Base-by-base conservation (phyloP, 352 stramenopile species). In the Phytopythium cucurbitacearum region DNA sequence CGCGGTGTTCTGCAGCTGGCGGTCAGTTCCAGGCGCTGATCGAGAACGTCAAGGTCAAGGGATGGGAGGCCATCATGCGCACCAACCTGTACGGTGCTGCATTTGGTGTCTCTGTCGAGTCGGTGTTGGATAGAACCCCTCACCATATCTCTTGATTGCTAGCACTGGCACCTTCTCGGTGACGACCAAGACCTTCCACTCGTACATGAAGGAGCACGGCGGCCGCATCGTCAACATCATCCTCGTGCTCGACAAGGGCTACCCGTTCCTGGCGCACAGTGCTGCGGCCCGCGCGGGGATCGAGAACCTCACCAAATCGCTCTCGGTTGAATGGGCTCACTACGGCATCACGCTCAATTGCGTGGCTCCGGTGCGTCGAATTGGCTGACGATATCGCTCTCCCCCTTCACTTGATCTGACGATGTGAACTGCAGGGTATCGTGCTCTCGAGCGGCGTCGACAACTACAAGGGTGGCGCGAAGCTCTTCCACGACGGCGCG, bases 201-300 rank as follows among this genome's bases (percentile, higher is more conserved):
- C 93, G 49, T 97, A 89, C 61, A 97, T 98, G 91, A 84, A 98
- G 48, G 59, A 97, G n/a, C 64, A 90, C 64, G 92, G 93, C 40
- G 91, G 91, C 13, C 89, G 79, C 42, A 97, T 98, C 56, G 93
- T 98, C 32, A 98, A 97, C 72, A 98, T 98, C 60, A 97, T 96
- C 16, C 70, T 98, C 7, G 89, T 93, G 36, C 96, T 97, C 71
- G 75, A 91, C 41, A 98, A 97, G 59, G 95, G 95, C 7, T 97
- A 97, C 66, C 92, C 92, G 5, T 55, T 85, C 32, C 97, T 98
- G 82, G 83, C 80, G 12, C 94, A 98, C 71, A 88, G 76, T 43
- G 80, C 82, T n/a, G 91, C 92, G 5, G 89, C 92, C 42, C 78
- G 94, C 44, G 93, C 91, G 21, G 94, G 81, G 11, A 86, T 98